These are phyloP conservation scores for Coemansia sp. DNA, from an alignment of 192 early-diverging fungal species.

Conservation along the genomic window DNA sequence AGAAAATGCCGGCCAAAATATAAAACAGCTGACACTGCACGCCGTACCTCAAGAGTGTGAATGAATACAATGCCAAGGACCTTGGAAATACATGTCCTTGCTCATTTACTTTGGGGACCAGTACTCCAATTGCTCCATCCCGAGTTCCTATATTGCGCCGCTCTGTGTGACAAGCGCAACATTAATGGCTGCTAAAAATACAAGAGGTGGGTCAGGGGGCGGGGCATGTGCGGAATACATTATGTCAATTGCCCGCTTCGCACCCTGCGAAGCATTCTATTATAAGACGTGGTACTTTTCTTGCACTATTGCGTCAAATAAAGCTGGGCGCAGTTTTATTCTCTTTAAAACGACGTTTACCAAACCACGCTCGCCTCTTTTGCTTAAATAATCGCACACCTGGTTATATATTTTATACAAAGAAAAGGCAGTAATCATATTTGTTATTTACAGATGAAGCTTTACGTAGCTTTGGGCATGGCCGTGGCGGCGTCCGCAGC, in stretches of 20 bases:
- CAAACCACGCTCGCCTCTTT: not conserved
- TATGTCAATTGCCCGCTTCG: not conserved
- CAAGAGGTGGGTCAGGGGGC: not conserved
- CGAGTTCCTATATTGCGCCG: not conserved
- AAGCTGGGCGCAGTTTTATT: not conserved
- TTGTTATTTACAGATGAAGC: slow-evolving; percentile 11
- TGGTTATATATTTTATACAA: slow-evolving; percentile 4
- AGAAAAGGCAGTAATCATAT: not conserved
- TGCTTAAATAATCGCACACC: not conserved
- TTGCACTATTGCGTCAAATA: slow-evolving; percentile 4
- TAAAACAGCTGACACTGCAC: too few relatives aligned
- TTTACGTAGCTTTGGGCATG: not conserved
- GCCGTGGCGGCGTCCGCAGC: not conserved
- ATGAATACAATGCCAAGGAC: too few relatives aligned
- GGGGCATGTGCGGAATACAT: not conserved
- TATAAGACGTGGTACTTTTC: not conserved
- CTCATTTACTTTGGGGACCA: too few relatives aligned
- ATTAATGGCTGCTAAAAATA: not conserved
- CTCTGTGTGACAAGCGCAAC: not conserved
- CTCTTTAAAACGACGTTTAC: not conserved
- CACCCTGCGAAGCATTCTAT: not conserved
- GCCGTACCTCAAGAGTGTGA: too few relatives aligned
- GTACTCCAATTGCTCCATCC: too few relatives aligned
- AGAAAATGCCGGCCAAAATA: too few relatives aligned
- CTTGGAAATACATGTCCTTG: too few relatives aligned